phyloP scores from a whole-genome alignment of 2,329 filamentous ascomycete species.

The Pochonia chlamydosporia region DNA sequence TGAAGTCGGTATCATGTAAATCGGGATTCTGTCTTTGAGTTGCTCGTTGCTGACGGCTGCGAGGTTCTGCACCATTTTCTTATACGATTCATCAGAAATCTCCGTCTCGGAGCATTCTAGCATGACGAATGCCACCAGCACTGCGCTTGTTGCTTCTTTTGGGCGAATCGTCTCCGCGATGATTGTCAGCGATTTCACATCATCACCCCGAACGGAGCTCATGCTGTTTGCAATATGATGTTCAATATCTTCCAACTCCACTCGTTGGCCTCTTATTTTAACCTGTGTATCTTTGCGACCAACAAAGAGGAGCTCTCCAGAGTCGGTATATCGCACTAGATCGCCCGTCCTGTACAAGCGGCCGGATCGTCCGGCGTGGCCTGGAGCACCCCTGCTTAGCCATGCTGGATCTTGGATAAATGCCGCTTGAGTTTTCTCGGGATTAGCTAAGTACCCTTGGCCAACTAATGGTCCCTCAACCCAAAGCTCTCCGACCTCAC shows the following conservation, averaged over 20 bases:
- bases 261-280: conserved; percentile 44
- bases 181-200: conserved; percentile 1
- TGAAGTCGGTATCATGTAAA: conserved; percentile 13
- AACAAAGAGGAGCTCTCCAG: conserved; percentile 21
- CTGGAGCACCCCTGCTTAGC: conserved; percentile 12
- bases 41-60: not conserved
- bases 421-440: conserved; percentile 34
- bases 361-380: conserved; percentile 20
- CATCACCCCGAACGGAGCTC: not conserved
- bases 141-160: conserved; percentile 4
- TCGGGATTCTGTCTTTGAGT: not conserved
- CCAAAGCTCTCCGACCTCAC: conserved; percentile 24
- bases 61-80: conserved; percentile 6
- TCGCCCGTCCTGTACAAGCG: conserved; percentile 30
- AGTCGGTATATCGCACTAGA: conserved; percentile 18
- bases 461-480: conserved; percentile 38
- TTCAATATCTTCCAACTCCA: conserved; percentile 35
- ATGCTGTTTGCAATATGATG: conserved; percentile 1
- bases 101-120: not conserved
- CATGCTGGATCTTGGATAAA: conserved; percentile 39
- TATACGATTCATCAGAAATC: not conserved
- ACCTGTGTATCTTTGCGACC: conserved; percentile 40
- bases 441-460: conserved; percentile 40
- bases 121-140: conserved; percentile 11
- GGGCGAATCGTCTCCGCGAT: conserved; percentile 10